Base-by-base conservation (phyloP, 768 basidiomycete species). In the Daedaleopsis nitida region DNA sequence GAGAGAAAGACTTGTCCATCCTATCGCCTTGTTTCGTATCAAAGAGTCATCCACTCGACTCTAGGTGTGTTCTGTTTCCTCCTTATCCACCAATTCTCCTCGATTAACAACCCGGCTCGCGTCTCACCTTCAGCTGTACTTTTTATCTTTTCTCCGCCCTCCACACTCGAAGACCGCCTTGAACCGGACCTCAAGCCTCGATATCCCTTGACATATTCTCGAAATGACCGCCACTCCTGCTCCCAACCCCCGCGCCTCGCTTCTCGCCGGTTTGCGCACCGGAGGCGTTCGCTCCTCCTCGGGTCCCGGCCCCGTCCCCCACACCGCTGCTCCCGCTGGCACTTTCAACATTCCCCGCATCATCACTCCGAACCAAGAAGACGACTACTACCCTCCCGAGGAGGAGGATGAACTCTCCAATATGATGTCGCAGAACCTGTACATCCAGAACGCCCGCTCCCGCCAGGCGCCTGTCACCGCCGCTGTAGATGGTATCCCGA, bases 251-350 rank as follows among this genome's bases (percentile, higher is more conserved):
- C 90, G 92, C 69, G 91, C 93, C 53, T 90, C 91, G 63, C 91
- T 94, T 70, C 91, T 94, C 74, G 81, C 88, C 62, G 91, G 90
- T 68, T 91, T 94, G 70, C 89, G 92, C 73, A 94, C 92, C 56
- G 93, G 92, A 72, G 92, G 92, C 52, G 93, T 94, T 62, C 89
- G 92, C 68, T 87, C 92, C n/a, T 70, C 81, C 48, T 89, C 90
- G 58, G 73, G 69, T 19, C 68, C 75, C 24, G 73, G 69, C 23
- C 68, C 75, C 24, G 74, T 84, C 19, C 89, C 91, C 44, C 86
- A 89, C 74, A 87, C 88, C 50, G 87, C 90, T 57, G 85, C 86
- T 24, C 85, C 87, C 23, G 74, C 79, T 44, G 79, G 78, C 56
- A 76, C 86, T 39, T 91, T 91, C 81, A 84, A 84, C 71, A 68